phyloP scores from a whole-genome alignment of 805 yeast genomes.

The Torulaspora franciscae region DNA sequence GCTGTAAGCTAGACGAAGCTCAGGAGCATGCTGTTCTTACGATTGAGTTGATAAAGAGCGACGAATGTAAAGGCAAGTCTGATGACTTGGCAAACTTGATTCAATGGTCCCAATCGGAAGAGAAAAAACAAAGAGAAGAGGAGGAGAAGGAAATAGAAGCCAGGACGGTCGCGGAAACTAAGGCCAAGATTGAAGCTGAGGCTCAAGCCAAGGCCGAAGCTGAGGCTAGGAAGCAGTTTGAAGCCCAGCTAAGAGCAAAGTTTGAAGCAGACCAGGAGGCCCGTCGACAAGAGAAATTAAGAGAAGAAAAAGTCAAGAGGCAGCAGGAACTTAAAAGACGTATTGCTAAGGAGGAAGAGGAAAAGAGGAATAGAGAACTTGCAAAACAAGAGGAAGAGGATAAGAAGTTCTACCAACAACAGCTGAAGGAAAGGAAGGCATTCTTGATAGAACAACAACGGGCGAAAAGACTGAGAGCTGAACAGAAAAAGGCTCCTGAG shows the following conservation, averaged over 20 bases:
- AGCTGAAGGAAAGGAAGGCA: conserved; percentile 10
- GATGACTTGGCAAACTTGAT: conserved; percentile 10
- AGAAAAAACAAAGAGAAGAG: conserved; percentile 1
- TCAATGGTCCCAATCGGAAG: conserved; percentile 15
- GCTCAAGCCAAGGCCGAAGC: not conserved
- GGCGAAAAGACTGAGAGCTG: conserved; percentile 7
- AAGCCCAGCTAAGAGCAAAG: conserved; percentile 1
- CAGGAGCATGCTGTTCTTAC: conserved; percentile 18
- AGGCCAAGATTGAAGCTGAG: not conserved
- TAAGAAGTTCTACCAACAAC: conserved; percentile 3
- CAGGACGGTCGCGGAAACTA: conserved; percentile 1
- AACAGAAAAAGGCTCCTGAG: conserved; percentile 2
- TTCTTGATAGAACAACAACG: conserved; percentile 6
- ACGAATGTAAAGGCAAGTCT: not conserved
- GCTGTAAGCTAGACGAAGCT: conserved; percentile 23
- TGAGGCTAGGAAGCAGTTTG: not conserved
- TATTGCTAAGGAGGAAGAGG: conserved; percentile 2
- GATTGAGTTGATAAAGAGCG: conserved; percentile 12
- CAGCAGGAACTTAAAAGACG: not conserved
- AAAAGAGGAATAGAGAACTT: not conserved
- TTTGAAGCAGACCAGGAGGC: conserved; percentile 1
- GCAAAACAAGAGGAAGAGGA: conserved; percentile 7
- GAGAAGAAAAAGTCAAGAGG: not conserved
- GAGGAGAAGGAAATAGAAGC: conserved; percentile 1
- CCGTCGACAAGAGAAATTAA: not conserved